These are phyloP conservation scores for Alternaria ventricosa DNA, from an alignment of 2,329 filamentous ascomycete species.

Conservation along the genomic window DNA sequence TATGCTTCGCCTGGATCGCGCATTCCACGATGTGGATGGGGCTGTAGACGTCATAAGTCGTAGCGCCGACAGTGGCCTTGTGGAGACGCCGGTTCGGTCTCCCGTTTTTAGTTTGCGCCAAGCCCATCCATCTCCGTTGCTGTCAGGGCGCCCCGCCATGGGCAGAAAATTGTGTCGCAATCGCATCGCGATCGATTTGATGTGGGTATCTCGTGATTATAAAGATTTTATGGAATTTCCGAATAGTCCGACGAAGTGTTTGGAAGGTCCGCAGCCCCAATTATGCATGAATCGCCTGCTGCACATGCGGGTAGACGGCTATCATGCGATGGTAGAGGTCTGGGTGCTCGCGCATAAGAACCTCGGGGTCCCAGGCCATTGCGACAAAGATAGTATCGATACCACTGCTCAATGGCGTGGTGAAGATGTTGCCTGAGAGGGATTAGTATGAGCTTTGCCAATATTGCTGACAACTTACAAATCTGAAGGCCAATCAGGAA, in stretches of 20 bases:
- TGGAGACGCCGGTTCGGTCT: conserved; percentile 19
- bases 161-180: conserved; percentile 10
- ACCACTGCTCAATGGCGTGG: conserved; percentile 85
- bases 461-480: conserved; percentile 60
- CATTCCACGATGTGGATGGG: conserved; percentile 8
- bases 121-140: conserved; percentile 24
- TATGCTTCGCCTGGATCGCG: conserved; percentile 13
- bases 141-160: conserved; percentile 20
- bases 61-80: conserved; percentile 16
- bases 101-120: conserved; percentile 32
- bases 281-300: conserved; percentile 73
- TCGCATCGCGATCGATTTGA: conserved; percentile 15
- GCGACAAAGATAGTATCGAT: conserved; percentile 92
- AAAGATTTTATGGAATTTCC: not conserved
- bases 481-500: conserved; percentile 93
- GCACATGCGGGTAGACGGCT: conserved; percentile 81
- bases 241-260: not conserved
- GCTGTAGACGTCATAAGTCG: conserved; percentile 27
- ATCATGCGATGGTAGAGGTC: conserved; percentile 83
- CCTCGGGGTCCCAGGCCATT: conserved; percentile 69
- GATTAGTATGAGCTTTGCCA: not conserved
- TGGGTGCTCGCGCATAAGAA: conserved; percentile 79
- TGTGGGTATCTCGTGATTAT: conserved; percentile 8
- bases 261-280: not conserved
- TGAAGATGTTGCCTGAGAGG: conserved; percentile 72